These are phyloP conservation scores for Claviceps sp. DNA, from an alignment of 2,329 filamentous ascomycete genomes.

Conservation along the genomic window DNA sequence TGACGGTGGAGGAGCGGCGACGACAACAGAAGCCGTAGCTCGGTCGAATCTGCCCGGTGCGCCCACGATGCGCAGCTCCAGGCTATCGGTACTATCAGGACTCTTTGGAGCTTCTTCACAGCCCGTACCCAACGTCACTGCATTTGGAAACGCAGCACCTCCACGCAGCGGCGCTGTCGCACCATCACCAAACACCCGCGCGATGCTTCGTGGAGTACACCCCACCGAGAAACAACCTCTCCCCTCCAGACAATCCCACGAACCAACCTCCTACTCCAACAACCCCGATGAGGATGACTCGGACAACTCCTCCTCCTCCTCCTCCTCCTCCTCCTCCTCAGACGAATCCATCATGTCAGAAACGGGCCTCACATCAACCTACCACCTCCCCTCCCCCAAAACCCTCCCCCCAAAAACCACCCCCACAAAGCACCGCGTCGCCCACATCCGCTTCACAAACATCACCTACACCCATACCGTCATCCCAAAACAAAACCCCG, in stretches of 20 bases:
- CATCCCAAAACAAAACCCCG: constrained; percentile 42
- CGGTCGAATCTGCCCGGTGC: neutral
- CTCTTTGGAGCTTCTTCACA: neutral
- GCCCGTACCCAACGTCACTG: neutral
- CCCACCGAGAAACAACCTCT: neutral
- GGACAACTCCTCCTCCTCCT: neutral
- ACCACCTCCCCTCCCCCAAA: constrained; percentile 40
- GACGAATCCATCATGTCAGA: constrained; percentile 37
- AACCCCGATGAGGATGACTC: neutral
- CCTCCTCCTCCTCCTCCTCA: neutral
- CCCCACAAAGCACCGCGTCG: constrained; percentile 40
- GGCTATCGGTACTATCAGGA: neutral
- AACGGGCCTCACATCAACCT: constrained; percentile 40
- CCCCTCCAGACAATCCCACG: neutral
- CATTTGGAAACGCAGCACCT: neutral
- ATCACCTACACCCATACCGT: constrained; percentile 38
- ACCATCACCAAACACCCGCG: too few relatives aligned
- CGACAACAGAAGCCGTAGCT: neutral
- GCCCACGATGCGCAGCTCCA: neutral
- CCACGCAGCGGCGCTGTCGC: neutral
- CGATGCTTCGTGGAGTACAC: too few relatives aligned
- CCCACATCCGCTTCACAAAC: constrained; percentile 31
- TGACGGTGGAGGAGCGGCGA: too few relatives aligned
- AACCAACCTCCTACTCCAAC: neutral
- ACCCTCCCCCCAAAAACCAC: constrained; percentile 34